Evolutionary conservation across 2,329 filamentous ascomycete species (phyloP).

Genomic region (Arthroderma uncinatum): DNA sequence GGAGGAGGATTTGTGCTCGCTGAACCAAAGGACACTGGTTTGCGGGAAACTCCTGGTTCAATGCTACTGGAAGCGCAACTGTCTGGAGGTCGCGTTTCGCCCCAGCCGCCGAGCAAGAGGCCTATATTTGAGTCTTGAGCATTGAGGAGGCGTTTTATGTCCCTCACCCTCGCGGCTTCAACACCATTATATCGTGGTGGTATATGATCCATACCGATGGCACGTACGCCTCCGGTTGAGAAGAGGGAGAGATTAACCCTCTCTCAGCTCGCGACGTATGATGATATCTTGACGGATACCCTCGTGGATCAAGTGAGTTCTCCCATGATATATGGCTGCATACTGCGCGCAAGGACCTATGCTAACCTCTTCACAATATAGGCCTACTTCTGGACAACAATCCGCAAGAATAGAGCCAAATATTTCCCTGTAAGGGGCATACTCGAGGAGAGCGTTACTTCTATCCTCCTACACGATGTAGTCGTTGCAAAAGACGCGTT

Average conservation of each 20-base stretch:
- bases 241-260: slow-evolving; percentile 65
- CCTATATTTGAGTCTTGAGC: neutral
- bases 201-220: slow-evolving; percentile 10
- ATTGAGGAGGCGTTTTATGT: neutral
- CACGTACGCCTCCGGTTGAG: slow-evolving; percentile 21
- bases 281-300: slow-evolving; percentile 90
- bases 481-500: slow-evolving; percentile 62
- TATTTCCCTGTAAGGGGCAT: slow-evolving; percentile 78
- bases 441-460: slow-evolving; percentile 50
- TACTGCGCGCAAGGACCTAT: neutral
- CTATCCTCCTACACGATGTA: slow-evolving; percentile 52
- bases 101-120: neutral
- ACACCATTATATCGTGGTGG: neutral
- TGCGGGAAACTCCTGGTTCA: neutral
- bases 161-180: neutral
- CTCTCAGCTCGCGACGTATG: slow-evolving; percentile 79
- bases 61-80: neutral
- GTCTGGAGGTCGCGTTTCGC: neutral
- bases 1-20: neutral
- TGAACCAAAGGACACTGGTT: neutral
- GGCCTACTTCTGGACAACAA: slow-evolving; percentile 94
- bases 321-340: neutral
- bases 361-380: slow-evolving; percentile 28
- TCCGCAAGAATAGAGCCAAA: slow-evolving; percentile 82
- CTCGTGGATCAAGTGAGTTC: slow-evolving; percentile 80